Conservation (phyloP, 1,284 basidiomycete genomes). For the Ceratobasidium sp. region DNA sequence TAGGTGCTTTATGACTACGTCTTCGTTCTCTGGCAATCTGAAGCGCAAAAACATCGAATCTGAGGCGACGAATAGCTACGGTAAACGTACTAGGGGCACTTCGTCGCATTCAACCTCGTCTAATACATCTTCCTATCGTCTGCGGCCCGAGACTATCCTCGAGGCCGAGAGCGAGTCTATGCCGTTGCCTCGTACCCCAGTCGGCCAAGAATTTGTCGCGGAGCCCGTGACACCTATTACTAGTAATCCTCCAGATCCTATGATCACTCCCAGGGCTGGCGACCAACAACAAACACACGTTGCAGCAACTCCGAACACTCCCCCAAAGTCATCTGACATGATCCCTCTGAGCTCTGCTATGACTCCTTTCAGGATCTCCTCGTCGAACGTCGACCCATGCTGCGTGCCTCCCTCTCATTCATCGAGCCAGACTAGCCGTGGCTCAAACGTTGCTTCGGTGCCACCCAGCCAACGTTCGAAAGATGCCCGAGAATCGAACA, state of each 20-base stretch:
- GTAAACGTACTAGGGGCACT: too few relatives aligned
- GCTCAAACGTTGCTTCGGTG: too few relatives aligned
- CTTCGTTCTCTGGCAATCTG: too few relatives aligned
- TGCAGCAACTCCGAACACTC: neutral
- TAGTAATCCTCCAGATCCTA: neutral
- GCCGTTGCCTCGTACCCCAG: neutral
- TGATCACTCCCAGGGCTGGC: neutral
- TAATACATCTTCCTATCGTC: too few relatives aligned
- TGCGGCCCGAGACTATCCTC: conserved; percentile 19
- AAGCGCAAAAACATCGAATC: too few relatives aligned
- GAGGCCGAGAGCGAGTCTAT: neutral
- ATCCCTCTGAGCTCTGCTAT: neutral
- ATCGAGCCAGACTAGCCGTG: neutral
- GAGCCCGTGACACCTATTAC: neutral
- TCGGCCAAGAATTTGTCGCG: neutral
- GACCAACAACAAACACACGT: neutral
- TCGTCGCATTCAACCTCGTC: too few relatives aligned
- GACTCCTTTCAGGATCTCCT: neutral
- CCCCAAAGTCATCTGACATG: neutral
- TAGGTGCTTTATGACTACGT: too few relatives aligned
- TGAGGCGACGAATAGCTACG: too few relatives aligned
- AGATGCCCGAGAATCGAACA: neutral
- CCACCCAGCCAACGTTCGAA: neutral
- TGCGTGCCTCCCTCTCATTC: neutral
- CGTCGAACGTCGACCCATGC: neutral